phyloP scores from a whole-genome alignment of 495 filamentous ascomycete species.

The Talaromyces borbonicus region DNA sequence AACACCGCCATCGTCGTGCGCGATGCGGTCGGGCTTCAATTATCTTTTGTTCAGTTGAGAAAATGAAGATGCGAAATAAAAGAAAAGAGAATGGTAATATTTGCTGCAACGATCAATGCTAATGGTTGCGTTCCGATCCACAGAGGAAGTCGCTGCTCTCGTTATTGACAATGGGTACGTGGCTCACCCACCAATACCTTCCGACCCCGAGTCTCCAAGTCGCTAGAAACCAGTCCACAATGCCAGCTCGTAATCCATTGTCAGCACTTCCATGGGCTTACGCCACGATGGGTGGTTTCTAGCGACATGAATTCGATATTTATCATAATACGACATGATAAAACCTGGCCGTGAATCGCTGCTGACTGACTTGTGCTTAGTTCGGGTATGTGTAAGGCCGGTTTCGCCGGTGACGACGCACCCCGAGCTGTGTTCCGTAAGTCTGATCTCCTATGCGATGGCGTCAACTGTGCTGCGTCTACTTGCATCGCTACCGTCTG shows the following conservation, averaged over 20 bases:
- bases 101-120: conserved; percentile 27
- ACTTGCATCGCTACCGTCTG: too few relatives aligned
- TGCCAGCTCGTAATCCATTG: too few relatives aligned
- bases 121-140: conserved; percentile 35
- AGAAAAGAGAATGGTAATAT: too few relatives aligned
- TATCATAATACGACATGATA: not conserved
- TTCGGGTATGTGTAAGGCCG: conserved; percentile 99
- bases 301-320: conserved; percentile 11
- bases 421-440: conserved; percentile 99
- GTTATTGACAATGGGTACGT: conserved; percentile 99
- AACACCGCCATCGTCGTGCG: conserved; percentile 10
- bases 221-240: too few relatives aligned
- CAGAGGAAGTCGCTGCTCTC: conserved; percentile 99
- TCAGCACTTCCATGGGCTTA: conserved; percentile 15
- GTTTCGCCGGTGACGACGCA: conserved; percentile 99
- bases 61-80: too few relatives aligned
- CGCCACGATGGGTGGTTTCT: not conserved
- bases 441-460: conserved; percentile 41
- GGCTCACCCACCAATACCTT: too few relatives aligned
- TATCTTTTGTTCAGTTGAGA: too few relatives aligned
- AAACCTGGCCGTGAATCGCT: not conserved
- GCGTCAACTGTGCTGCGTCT: too few relatives aligned
- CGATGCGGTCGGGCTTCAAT: not conserved
- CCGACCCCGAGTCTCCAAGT: too few relatives aligned
- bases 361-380: conserved; percentile 51